phyloP scores from a whole-genome alignment of 108 stramenopile species.

The Cylindrotheca fusiformis region DNA sequence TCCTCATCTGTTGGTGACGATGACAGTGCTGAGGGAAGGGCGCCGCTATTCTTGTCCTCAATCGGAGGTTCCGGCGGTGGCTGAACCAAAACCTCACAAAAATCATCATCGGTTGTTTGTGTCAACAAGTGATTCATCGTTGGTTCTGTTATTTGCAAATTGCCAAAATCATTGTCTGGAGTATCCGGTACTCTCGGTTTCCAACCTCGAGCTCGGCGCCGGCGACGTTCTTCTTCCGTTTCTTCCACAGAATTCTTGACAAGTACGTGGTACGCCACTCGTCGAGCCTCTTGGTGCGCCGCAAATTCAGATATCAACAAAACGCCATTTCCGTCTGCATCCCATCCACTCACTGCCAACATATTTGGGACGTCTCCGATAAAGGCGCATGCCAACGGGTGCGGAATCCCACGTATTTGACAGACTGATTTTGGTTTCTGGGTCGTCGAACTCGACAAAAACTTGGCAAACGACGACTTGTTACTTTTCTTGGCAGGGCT shows the following conservation, averaged over 20 bases:
- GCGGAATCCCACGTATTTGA: constrained; percentile 78
- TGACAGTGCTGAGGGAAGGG: neutral
- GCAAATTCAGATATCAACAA: constrained; percentile 71
- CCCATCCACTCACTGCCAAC: constrained; percentile 76
- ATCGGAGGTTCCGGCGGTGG: constrained; percentile 17
- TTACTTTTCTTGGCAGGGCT: constrained; percentile 12
- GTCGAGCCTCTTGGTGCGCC: constrained; percentile 41
- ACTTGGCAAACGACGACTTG: constrained; percentile 11
- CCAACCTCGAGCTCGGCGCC: constrained; percentile 46
- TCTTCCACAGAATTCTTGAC: constrained; percentile 48
- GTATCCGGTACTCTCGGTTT: constrained; percentile 23
- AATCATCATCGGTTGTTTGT: constrained; percentile 32
- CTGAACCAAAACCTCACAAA: constrained; percentile 29
- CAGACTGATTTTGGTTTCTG: constrained; percentile 60
- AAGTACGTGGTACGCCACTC: constrained; percentile 51
- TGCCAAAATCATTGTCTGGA: constrained; percentile 21
- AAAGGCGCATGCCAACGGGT: constrained; percentile 79
- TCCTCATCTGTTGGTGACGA: neutral
- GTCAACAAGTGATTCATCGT: constrained; percentile 25
- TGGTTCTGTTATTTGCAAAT: constrained; percentile 23
- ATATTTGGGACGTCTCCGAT: constrained; percentile 68
- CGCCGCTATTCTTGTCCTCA: constrained; percentile 21
- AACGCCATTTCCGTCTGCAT: constrained; percentile 86
- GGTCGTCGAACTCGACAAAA: constrained; percentile 17
- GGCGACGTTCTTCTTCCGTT: constrained; percentile 46